Base-by-base conservation (phyloP, 306 rosid genomes). In the Vigna mungo region DNA sequence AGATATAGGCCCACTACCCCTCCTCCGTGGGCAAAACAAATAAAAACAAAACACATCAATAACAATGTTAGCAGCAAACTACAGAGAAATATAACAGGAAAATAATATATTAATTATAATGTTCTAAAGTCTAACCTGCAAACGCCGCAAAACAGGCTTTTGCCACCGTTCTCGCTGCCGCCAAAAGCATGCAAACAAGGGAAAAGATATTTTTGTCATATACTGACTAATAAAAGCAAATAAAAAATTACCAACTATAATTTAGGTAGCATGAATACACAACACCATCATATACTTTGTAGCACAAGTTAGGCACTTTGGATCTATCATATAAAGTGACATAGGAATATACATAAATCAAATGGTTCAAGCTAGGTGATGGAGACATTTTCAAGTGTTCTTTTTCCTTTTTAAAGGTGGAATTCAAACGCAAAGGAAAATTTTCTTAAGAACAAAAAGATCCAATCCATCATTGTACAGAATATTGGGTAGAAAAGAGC, bases 81-180 rank as follows among this genome's bases (percentile, higher is more conserved):
- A 37, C 49, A 34, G 21, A 37, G 12, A 59, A 75, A 69, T 11
- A 70, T 56, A 9, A 71, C 47, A n/a, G 56, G 39, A 25, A 47
- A 23, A 62, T 12, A 78, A 70, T 7, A 54, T 54, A 32, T 25
- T 53, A 15, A 68, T 9, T 20, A 48, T 58, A 32, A 49, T 56
- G 64, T 72, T 47, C 47, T 59, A 21, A 72, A 77, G 78, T 34
- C 80, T 41, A 68, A 84, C 87, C 87, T 84, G 87, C 64, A 81
- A 69, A 25, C 88, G 88, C 6, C 88, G 81, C 84, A 85, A 69
- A 74, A 85, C 20, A 34, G 88, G 88, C 81, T 85, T 85, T 63
- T 78, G 84, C 85, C 85, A 81, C 23, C 55, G 67, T 78, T 81
- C 83, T 68, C 88, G 79, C 88, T 85, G 85, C 72, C 74, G 39